Evolutionary conservation across 2,329 filamentous ascomycete genomes (phyloP), one percentile per base, ranked within the genome.

Genomic region (Pseudocercospora fijiensis): DNA sequence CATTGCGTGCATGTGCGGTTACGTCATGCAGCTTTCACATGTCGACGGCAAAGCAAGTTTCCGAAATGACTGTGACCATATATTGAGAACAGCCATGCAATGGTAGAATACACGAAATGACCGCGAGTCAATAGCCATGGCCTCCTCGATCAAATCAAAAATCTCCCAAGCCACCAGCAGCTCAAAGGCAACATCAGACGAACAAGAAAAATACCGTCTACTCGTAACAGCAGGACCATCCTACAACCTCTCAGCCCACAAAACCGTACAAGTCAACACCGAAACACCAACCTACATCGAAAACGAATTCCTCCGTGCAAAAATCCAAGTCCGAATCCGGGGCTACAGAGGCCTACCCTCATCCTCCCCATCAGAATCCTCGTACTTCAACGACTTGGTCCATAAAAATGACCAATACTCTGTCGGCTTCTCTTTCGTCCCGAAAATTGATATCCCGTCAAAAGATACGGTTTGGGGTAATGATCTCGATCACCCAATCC

Each of bases 401-500:
- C 92, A 96, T 74, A 80, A 79, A 24, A 82, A 84, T 65, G 92
- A 97, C 77, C 90, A 91, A 75, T 97, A 96, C 80, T 91, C 88
- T 72, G 92, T 97, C 71, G 84, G 86, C 9, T 88, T 96, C 73
- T 84, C 86, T 51, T 91, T 97, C 76, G 86, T 85, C 0, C 91
- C 90, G 7, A 90, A 90, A 70, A 71, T 78, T 18, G 77, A 77
- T 27, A 86, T 96, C 49, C 80, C 83, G 0, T 90, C 86, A 41
- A 76, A 84, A 10, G 86, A 95, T 67, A 83, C 97, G 1, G 87
- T 96, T 60, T 97, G 96, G 74, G 94, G 94, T 27, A 97, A 98
- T 76, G 92, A 97, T 80, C 96, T 97, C 74, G 93, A 96, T 73
- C 86, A 90, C 57, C 91, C 94, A 0, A 92, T 99, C 67, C 86